Base-by-base conservation (phyloP, 2,329 filamentous ascomycete species). In the Ophiostoma novo-ulmi region DNA sequence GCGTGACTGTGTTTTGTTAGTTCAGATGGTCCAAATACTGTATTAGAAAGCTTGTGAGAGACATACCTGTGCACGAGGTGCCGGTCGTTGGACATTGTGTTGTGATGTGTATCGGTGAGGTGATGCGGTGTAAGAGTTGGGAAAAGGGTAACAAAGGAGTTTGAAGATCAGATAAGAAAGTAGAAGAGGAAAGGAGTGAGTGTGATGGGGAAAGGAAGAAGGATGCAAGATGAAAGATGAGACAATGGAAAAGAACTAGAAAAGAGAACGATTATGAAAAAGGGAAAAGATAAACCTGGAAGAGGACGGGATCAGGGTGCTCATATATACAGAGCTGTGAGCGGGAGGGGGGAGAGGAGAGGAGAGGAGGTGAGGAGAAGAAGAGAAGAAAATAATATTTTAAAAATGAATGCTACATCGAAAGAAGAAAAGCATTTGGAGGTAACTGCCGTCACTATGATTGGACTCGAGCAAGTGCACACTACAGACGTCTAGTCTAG, bases 1-100 rank as follows among this genome's bases (percentile, higher is more conserved):
- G 76, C 76, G 70, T 77, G 76, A 48, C 76, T 77, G n/a, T 5
- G 52, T 17, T 26, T 17, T 26, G 52, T 58, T 58, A 58, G 52
- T 26, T 44, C 14, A 22, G n/a, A 11, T 13, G 22, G 52, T 31
- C 52, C 22, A 26, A 26, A 26, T 58, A 14, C 31, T 48, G 14
- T 8, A n/a, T 7, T 48, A 7, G 7, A 6, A 48, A 20, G 7
- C 14, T 20, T 48, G 41, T n/a, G 44, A 48, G 44, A 48, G 41
- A 17, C 44, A 48, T 48, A 48, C 52, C 52, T 58, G 22, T 58
- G 52, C 52, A 58, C 52, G 52, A 58, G n/a, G n/a, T 58, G 52
- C 52, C 52, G 52, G 11, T 58, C 52, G 52, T 58, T 8, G 8
- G 52, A 58, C 52, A 58, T 58, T 26, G 17, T 58, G 52, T 48